These are phyloP conservation scores for Nemania abortiva DNA, from an alignment of 2,329 filamentous ascomycete genomes.

Conservation along the genomic window DNA sequence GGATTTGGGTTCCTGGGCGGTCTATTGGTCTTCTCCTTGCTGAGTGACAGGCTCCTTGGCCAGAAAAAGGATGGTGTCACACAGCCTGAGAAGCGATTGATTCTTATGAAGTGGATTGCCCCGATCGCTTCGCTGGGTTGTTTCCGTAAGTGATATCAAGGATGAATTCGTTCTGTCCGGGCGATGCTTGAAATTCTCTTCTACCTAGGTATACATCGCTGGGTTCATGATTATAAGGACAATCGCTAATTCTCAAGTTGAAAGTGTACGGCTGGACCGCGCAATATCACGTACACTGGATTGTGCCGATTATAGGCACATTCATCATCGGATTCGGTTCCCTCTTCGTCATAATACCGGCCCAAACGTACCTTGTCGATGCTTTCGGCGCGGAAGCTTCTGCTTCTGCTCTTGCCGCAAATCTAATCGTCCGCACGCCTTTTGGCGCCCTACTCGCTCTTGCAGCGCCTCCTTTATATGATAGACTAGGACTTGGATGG, in stretches of 20 bases:
- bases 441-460: slow-evolving; percentile 32
- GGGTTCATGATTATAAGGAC: neutral
- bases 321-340: slow-evolving; percentile 34
- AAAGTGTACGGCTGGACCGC: slow-evolving; percentile 38
- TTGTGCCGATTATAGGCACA: slow-evolving; percentile 35
- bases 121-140: slow-evolving; percentile 29
- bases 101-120: slow-evolving; percentile 37
- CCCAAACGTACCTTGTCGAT: slow-evolving; percentile 32
- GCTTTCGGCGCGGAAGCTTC: slow-evolving; percentile 31
- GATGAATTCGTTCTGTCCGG: neutral
- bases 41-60: slow-evolving; percentile 30
- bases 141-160: slow-evolving; percentile 23
- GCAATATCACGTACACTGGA: slow-evolving; percentile 33
- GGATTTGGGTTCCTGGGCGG: slow-evolving; percentile 27
- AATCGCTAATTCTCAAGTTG: neutral
- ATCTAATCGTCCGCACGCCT: slow-evolving; percentile 26
- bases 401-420: slow-evolving; percentile 34
- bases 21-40: slow-evolving; percentile 29
- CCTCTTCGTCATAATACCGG: slow-evolving; percentile 28
- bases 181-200: neutral
- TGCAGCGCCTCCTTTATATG: slow-evolving; percentile 30
- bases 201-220: neutral
- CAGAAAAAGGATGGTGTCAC: slow-evolving; percentile 18
- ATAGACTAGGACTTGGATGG: slow-evolving; percentile 32
- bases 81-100: slow-evolving; percentile 31